Percentiles rank a stretch among this genome's conserved stretches.
Conservation (phyloP, 139 green algal genomes). For the Ettlia oleoabundans region DNA sequence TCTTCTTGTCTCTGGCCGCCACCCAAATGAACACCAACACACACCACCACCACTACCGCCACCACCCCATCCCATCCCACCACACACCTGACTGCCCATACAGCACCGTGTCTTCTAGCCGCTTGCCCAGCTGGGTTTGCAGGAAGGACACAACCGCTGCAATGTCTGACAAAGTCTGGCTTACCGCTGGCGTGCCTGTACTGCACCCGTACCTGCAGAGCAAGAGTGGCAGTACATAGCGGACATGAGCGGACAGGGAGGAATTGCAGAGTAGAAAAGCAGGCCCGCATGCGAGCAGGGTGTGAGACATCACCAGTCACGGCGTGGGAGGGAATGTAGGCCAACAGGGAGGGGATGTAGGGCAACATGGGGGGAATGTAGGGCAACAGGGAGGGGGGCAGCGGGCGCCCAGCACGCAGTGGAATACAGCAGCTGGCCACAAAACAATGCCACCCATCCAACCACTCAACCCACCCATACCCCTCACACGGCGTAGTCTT, state of each 20-base stretch:
- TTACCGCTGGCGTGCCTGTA: constrained; percentile 55
- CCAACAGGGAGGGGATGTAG: background rate
- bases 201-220: constrained; percentile 63
- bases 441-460: background rate
- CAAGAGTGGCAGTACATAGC: no score
- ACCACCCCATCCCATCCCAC: no score
- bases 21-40: no score
- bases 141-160: constrained; percentile 44
- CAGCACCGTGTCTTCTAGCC: constrained; percentile 73
- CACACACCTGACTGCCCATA: constrained; percentile 91
- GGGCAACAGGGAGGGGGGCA: background rate
- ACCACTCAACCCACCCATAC: no score
- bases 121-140: constrained; percentile 30
- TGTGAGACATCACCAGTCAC: no score
- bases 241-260: no score
- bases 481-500: constrained; percentile 80
- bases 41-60: no score
- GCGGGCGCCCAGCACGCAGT: no score
- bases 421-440: no score
- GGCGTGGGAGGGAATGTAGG: background rate
- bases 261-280: background rate
- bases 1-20: no score
- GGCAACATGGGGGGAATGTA: background rate
- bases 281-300: no score
- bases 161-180: constrained; percentile 49